A percentile compares a stretch with the other conserved stretches of the same genome.
These are phyloP conservation scores for Biscogniauxia mediterranea DNA, from an alignment of 2,329 filamentous ascomycete species.

Conservation along the genomic window DNA sequence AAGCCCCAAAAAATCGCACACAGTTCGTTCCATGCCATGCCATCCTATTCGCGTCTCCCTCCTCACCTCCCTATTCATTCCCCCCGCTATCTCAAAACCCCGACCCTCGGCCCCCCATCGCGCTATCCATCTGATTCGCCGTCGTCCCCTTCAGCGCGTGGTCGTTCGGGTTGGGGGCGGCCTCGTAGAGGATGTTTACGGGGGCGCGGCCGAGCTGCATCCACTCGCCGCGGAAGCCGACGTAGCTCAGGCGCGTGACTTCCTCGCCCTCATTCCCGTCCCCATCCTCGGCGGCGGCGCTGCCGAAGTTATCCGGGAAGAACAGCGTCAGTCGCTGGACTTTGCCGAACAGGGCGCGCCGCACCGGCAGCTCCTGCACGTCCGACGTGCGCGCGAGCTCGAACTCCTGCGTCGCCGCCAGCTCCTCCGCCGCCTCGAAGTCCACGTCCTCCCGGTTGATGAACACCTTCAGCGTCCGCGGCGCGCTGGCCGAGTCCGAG, in stretches of 20 bases:
- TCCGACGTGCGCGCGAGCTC: slow-evolving; percentile 74
- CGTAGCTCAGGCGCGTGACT: slow-evolving; percentile 72
- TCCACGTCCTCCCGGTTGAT: slow-evolving; percentile 85
- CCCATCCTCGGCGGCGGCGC: slow-evolving; percentile 35
- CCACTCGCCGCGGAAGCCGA: slow-evolving; percentile 94
- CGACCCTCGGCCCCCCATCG: slow-evolving; percentile 45
- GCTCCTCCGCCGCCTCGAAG: slow-evolving; percentile 71
- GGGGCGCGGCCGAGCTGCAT: slow-evolving; percentile 83
- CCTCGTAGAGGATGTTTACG: slow-evolving; percentile 86
- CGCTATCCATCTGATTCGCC: slow-evolving; percentile 54
- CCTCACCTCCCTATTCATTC: not conserved
- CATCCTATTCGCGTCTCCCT: not conserved
- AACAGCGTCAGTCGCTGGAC: slow-evolving; percentile 83
- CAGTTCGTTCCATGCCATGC: too few relatives aligned
- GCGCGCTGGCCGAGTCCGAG: slow-evolving; percentile 67
- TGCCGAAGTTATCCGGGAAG: slow-evolving; percentile 86
- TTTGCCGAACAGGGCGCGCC: slow-evolving; percentile 82
- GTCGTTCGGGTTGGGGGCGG: slow-evolving; percentile 86
- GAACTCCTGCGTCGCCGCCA: slow-evolving; percentile 70
- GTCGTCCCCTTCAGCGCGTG: slow-evolving; percentile 65
- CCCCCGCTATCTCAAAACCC: slow-evolving; percentile 25
- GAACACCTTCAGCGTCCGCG: slow-evolving; percentile 81
- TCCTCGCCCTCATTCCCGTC: slow-evolving; percentile 83
- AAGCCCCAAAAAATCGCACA: too few relatives aligned
- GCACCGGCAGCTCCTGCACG: slow-evolving; percentile 76